phyloP scores from a whole-genome alignment of 1,284 basidiomycete species.

The Wolfiporia cocos region DNA sequence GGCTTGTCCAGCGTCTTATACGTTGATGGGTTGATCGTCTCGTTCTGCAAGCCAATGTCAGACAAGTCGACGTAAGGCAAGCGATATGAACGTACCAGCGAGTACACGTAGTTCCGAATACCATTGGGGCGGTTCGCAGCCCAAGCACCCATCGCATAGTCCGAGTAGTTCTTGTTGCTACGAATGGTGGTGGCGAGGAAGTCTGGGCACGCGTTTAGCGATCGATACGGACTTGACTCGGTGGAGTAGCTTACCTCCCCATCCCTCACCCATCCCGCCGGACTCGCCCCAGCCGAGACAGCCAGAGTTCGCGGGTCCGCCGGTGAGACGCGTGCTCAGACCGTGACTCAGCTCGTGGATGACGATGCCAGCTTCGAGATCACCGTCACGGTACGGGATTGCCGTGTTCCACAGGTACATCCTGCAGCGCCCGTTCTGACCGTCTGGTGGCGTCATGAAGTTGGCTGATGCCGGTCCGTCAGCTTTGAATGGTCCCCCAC shows the following conservation, averaged over 20 bases:
- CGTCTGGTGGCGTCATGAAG: constrained; percentile 77
- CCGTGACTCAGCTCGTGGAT: constrained; percentile 90
- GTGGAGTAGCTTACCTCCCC: constrained; percentile 53
- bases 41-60: constrained; percentile 36
- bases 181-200: constrained; percentile 84
- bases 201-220: constrained; percentile 35
- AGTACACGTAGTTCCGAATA: constrained; percentile 88
- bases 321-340: constrained; percentile 88
- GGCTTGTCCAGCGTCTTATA: constrained; percentile 97
- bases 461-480: constrained; percentile 32
- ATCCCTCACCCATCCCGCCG: constrained; percentile 96
- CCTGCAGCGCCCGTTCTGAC: constrained; percentile 82
- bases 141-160: constrained; percentile 93
- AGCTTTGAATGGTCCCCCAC: not conserved
- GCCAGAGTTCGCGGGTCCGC: constrained; percentile 88
- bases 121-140: constrained; percentile 75
- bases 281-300: constrained; percentile 95
- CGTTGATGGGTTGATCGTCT: constrained; percentile 80
- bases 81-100: constrained; percentile 38
- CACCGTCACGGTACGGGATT: constrained; percentile 88
- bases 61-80: not conserved
- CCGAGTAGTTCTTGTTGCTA: constrained; percentile 63
- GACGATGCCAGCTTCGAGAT: constrained; percentile 91
- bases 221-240: not conserved
- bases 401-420: constrained; percentile 97